Conservation (phyloP, 2,329 filamentous ascomycete genomes). For the Didymosphaeria variabile region DNA sequence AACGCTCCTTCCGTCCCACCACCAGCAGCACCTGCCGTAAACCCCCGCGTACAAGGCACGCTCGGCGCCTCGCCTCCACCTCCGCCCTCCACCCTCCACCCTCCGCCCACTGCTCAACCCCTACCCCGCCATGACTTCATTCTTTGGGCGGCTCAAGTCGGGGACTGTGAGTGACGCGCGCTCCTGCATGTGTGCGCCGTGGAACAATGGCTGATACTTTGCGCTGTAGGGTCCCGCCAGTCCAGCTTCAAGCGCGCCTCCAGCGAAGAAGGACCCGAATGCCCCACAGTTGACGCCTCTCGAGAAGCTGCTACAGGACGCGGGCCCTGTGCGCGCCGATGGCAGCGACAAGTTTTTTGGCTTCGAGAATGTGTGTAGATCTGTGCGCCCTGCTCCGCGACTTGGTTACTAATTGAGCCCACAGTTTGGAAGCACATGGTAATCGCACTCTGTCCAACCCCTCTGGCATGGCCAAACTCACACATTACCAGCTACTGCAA, state of each 20-base stretch:
- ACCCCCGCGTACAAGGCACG: slow-evolving; percentile 14
- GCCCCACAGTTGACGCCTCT: slow-evolving; percentile 66
- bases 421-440: slow-evolving; percentile 98
- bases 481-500: slow-evolving; percentile 82
- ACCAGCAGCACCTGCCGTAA: slow-evolving; percentile 3
- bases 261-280: slow-evolving; percentile 68
- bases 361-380: slow-evolving; percentile 86
- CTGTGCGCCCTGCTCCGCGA: slow-evolving; percentile 16
- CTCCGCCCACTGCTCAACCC: slow-evolving; percentile 21
- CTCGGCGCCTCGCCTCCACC: slow-evolving; percentile 21
- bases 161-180: slow-evolving; percentile 53
- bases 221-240: slow-evolving; percentile 56
- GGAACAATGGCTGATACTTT: slow-evolving; percentile 32
- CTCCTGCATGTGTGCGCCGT: slow-evolving; percentile 15
- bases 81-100: slow-evolving; percentile 20
- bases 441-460: slow-evolving; percentile 39
- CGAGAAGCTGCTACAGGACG: slow-evolving; percentile 83
- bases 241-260: slow-evolving; percentile 56
- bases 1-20: not conserved
- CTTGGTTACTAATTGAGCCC: slow-evolving; percentile 32
- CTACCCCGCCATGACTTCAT: slow-evolving; percentile 57
- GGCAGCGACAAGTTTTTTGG: slow-evolving; percentile 99
- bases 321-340: slow-evolving; percentile 81
- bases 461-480: slow-evolving; percentile 18
- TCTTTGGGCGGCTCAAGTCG: slow-evolving; percentile 64